These are phyloP conservation scores for Thalassiosira hispida DNA, from an alignment of 352 stramenopile species.

Conservation along the genomic window DNA sequence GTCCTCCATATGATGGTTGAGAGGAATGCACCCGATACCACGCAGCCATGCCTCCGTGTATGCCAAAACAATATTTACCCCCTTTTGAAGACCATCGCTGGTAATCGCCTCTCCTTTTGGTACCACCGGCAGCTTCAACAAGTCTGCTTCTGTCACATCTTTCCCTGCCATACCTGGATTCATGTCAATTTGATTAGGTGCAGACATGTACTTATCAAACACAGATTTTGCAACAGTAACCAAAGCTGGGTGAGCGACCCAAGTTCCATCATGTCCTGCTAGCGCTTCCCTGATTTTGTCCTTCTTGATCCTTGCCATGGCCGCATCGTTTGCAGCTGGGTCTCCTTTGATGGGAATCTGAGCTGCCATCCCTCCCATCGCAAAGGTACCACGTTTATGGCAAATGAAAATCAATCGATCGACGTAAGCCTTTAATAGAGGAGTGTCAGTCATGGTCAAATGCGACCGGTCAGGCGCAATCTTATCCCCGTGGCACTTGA, in stretches of 20 bases:
- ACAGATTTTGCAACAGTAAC: constrained; percentile 91
- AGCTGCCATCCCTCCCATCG: constrained; percentile 97
- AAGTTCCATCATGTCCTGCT: constrained; percentile 94
- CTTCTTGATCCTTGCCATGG: constrained; percentile 89
- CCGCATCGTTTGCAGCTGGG: constrained; percentile 88
- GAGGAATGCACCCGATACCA: constrained; percentile 91
- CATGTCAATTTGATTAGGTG: constrained; percentile 89
- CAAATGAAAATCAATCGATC: constrained; percentile 94
- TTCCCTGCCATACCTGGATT: constrained; percentile 59
- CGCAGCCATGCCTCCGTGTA: constrained; percentile 95
- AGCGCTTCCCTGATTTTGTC: constrained; percentile 91
- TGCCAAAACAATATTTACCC: constrained; percentile 91
- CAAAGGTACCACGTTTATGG: constrained; percentile 93
- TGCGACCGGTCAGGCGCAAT: constrained; percentile 91
- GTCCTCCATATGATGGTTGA: constrained; percentile 96
- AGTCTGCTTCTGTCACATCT: constrained; percentile 67
- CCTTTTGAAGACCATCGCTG: constrained; percentile 88
- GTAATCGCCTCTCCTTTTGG: constrained; percentile 86
- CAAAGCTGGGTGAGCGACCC: constrained; percentile 94
- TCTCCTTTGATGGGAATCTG: constrained; percentile 95
- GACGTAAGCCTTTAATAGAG: constrained; percentile 94
- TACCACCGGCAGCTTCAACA: constrained; percentile 69
- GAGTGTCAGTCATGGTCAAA: constrained; percentile 91
- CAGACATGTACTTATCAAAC: constrained; percentile 93
- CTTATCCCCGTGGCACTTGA: constrained; percentile 91